Evolutionary conservation across 2,329 filamentous ascomycete genomes (phyloP).

Genomic region (Aspergillus sp.): DNA sequence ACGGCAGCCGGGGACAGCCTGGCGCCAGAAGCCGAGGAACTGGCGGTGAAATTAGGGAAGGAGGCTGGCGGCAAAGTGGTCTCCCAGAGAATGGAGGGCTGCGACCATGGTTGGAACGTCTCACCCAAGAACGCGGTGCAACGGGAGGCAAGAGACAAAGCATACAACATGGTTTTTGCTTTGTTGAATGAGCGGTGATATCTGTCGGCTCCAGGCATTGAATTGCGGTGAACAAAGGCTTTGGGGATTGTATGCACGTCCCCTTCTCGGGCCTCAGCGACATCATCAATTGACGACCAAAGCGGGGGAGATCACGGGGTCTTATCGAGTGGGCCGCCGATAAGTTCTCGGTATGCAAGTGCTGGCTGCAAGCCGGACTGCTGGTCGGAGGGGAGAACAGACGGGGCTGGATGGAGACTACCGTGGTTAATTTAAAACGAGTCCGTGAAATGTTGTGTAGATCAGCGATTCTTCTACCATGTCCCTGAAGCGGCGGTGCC

Average conservation of each 20-base stretch:
- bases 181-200: slow-evolving; percentile 21
- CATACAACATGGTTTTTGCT: slow-evolving; percentile 35
- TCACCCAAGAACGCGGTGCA: slow-evolving; percentile 28
- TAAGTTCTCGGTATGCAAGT: not conserved
- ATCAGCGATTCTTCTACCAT: not conserved
- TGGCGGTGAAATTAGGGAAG: slow-evolving; percentile 26
- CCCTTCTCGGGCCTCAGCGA: not conserved
- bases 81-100: slow-evolving; percentile 34
- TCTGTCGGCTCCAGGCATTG: not conserved
- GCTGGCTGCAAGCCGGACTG: not conserved
- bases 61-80: slow-evolving; percentile 25
- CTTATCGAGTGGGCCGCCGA: not conserved
- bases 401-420: not conserved
- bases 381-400: not conserved
- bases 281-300: not conserved
- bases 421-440: not conserved
- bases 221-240: slow-evolving; percentile 2
- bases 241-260: not conserved
- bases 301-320: not conserved
- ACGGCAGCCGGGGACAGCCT: slow-evolving; percentile 31
- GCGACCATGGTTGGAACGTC: slow-evolving; percentile 44
- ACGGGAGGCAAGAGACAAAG: slow-evolving; percentile 32
- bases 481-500: slow-evolving; percentile 17
- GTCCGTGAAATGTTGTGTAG: not conserved
- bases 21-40: slow-evolving; percentile 29